phyloP scores from a whole-genome alignment of 139 green algal species.

The Coelastrella sp. region DNA sequence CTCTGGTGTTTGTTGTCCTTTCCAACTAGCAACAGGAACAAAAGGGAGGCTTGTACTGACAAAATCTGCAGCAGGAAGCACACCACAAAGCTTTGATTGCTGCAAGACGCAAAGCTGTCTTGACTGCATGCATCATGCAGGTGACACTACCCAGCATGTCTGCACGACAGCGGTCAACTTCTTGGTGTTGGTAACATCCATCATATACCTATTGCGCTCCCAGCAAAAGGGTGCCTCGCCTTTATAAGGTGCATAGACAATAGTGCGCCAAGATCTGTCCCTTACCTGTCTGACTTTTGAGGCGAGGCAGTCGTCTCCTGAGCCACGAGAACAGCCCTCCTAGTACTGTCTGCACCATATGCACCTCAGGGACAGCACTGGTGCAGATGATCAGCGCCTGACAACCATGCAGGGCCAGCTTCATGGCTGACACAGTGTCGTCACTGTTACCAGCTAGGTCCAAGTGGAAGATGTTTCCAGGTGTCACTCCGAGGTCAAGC shows the following conservation, averaged over 20 bases:
- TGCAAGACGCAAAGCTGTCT: too few species aligned
- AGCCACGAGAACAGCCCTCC: background rate
- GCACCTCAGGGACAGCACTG: slow-evolving; percentile 26
- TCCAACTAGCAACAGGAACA: slow-evolving; percentile 41
- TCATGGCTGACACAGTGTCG: background rate
- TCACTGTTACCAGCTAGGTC: slow-evolving; percentile 4
- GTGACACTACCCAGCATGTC: too few species aligned
- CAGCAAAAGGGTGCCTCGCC: too few species aligned
- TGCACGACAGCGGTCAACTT: too few species aligned
- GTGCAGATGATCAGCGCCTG: slow-evolving; percentile 39
- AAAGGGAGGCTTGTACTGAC: background rate
- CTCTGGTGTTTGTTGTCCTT: slow-evolving; percentile 26
- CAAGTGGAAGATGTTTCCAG: slow-evolving; percentile 4
- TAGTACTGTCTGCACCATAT: slow-evolving; percentile 15
- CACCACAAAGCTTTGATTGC: too few species aligned
- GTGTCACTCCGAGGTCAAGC: slow-evolving; percentile 6
- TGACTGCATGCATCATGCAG: background rate
- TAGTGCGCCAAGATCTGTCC: too few species aligned
- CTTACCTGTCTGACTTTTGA: too few species aligned
- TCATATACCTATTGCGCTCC: too few species aligned
- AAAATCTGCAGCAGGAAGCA: background rate
- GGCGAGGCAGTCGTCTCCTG: background rate
- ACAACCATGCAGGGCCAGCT: slow-evolving; percentile 4
- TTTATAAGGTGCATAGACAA: too few species aligned
- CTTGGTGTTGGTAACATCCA: too few species aligned